Conservation (phyloP, 164 flowering plant species). For the Chimonanthus salicifolius region DNA sequence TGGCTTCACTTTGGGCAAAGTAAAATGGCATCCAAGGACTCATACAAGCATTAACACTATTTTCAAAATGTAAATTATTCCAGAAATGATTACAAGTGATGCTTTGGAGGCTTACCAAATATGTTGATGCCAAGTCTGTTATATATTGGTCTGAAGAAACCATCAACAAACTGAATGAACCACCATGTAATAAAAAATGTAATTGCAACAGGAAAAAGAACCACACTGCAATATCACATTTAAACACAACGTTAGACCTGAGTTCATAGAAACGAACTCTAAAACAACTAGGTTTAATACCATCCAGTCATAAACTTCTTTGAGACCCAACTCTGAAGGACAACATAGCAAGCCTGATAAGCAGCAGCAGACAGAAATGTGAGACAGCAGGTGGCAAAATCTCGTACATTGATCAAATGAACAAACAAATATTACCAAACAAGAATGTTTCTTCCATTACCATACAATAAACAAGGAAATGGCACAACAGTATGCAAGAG, state of each 20-base stretch:
- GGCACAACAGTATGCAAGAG: no score
- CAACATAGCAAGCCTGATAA: conserved; percentile 74
- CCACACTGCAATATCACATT: conserved; percentile 39
- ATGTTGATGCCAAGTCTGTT: conserved; percentile 66
- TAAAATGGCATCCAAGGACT: background rate
- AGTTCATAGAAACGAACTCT: background rate
- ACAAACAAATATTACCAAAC: background rate
- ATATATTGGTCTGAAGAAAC: conserved; percentile 89
- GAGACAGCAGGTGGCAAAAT: background rate
- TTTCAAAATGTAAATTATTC: background rate
- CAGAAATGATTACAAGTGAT: background rate
- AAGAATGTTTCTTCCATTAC: conserved; percentile 1
- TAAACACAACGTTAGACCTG: background rate
- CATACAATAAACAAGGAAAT: background rate
- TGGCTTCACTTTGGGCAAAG: background rate
- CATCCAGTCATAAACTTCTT: conserved; percentile 97
- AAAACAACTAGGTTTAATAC: conserved; percentile 31
- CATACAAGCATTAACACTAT: background rate
- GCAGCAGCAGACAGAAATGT: background rate
- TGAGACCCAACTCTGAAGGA: conserved; percentile 81
- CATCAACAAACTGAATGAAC: conserved; percentile 78
- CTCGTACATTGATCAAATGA: background rate
- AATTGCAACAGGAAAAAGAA: conserved; percentile 77
- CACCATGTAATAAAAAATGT: conserved; percentile 63
- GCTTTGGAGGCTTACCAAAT: conserved; percentile 45